Evolutionary conservation across 225 moss, liverwort and hornwort species (phyloP).

Genomic region (Climacium dendroides): DNA sequence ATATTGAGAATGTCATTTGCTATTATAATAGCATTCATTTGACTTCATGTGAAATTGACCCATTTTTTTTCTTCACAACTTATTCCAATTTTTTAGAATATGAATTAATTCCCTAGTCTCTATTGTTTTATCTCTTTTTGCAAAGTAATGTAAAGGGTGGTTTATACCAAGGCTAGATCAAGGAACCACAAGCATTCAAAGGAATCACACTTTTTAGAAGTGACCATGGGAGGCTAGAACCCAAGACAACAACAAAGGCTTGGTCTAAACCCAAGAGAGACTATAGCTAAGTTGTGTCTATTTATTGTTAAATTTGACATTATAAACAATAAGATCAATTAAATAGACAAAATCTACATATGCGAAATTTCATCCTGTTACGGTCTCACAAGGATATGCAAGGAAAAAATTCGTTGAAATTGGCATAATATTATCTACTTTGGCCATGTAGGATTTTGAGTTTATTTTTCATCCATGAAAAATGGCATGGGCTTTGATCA

Average conservation of each 20-base stretch:
- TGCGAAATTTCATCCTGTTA: neutral
- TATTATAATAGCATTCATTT: too few species aligned
- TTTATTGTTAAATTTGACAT: neutral
- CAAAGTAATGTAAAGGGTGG: fast-evolving
- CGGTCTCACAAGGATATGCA: neutral
- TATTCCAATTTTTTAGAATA: fast-evolving
- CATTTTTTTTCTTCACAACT: neutral
- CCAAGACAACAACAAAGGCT: neutral
- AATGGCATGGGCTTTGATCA: neutral
- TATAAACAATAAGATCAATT: neutral
- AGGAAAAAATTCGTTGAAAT: neutral
- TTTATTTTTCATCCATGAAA: neutral
- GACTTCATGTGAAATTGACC: fast-evolving
- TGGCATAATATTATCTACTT: neutral
- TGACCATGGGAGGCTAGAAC: fast-evolving
- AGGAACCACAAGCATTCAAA: neutral
- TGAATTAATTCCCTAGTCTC: fast-evolving
- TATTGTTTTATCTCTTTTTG: fast-evolving
- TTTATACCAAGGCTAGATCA: fast-evolving
- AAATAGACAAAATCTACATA: neutral
- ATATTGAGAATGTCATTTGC: neutral
- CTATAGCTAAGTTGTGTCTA: fast-evolving
- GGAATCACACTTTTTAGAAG: neutral
- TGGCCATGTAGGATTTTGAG: neutral
- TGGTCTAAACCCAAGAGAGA: neutral